Base-by-base conservation (phyloP, 2,329 filamentous ascomycete species). In the Decorospora gaudefroyi region DNA sequence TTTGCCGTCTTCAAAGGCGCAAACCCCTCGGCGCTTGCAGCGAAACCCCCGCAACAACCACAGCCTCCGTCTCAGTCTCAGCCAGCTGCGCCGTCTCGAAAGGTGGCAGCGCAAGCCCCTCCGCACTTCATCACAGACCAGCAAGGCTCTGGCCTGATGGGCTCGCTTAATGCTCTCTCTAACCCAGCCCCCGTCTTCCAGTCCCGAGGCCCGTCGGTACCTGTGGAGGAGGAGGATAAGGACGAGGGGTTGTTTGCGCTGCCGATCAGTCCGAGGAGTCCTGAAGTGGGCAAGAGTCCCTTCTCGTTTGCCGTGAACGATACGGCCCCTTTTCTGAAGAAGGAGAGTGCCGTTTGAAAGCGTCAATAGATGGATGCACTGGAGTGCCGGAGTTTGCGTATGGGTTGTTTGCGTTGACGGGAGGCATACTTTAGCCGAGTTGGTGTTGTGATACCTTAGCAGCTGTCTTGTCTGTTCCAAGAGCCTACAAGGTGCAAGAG, bases 191-290 rank as follows among this genome's bases (percentile, higher is more conserved):
- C 61, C 1, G 25, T 54, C 3, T 70, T 68, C 32, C 47, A 69
- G 51, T 57, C 59, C 7, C 58, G 67, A 29, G 61, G 55, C 3
- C 66, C 12, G 52, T 63, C 35, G 62, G 53, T 53, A 68, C 71
- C 47, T 55, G 46, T 34, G 13, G 59, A 61, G 3, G 68, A 72
- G 7, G 72, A 76, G 4, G 82, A 85, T 27, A 80, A 79, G 0
- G 86, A 90, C 55, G 90, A 95, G 46, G 91, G 88, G 27, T 76
- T 96, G 2, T 96, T 96, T 64, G 90, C 90, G 0, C 79, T 95
- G 38, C 90, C 89, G 1, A 83, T 96, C 73, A 92, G 88, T 61
- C 90, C 90, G 1, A 78, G 90, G 36, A 91, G 88, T 60, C 90
- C 90, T 0, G 90, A 95, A 57, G 90, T 93, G 77, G 83, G 84